These are phyloP conservation scores for Fomitopsis schrenkii DNA, from an alignment of 1,284 basidiomycete species.

Conservation along the genomic window DNA sequence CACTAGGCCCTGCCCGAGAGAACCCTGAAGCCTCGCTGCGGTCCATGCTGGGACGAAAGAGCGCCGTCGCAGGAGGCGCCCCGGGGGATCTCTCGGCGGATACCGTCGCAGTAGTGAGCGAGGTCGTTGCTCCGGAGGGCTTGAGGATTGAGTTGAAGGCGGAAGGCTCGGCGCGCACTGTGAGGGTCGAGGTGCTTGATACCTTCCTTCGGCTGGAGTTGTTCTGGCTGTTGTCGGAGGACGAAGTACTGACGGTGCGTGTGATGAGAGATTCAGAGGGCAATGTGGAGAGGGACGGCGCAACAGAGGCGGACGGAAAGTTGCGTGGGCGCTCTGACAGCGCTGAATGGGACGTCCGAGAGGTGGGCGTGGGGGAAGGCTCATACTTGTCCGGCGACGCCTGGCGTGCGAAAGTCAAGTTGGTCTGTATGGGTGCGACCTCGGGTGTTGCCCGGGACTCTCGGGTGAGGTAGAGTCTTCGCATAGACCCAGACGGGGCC, in stretches of 20 bases:
- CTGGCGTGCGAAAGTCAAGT: slow-evolving; percentile 34
- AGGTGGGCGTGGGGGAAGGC: slow-evolving; percentile 61
- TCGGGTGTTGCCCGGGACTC: slow-evolving; percentile 40
- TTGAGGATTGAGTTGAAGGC: slow-evolving; percentile 40
- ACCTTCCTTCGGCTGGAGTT: slow-evolving; percentile 37
- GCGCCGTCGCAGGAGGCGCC: slow-evolving; percentile 27
- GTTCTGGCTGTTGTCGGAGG: slow-evolving; percentile 22
- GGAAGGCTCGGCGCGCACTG: slow-evolving; percentile 41
- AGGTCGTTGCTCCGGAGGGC: slow-evolving; percentile 60
- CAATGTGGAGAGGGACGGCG: slow-evolving; percentile 54
- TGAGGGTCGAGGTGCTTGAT: slow-evolving; percentile 46
- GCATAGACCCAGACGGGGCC: slow-evolving; percentile 28
- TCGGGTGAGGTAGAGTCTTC: slow-evolving; percentile 49
- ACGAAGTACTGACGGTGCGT: slow-evolving; percentile 24
- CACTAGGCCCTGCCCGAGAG: slow-evolving; percentile 13
- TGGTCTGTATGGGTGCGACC: slow-evolving; percentile 15
- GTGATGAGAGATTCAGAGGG: slow-evolving; percentile 51
- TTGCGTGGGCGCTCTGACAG: slow-evolving; percentile 34
- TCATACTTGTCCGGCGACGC: slow-evolving; percentile 47
- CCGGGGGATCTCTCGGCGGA: slow-evolving; percentile 33
- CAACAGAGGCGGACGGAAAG: slow-evolving; percentile 46
- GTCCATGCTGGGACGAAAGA: slow-evolving; percentile 26
- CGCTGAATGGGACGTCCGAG: slow-evolving; percentile 32
- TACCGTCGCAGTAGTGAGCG: slow-evolving; percentile 62
- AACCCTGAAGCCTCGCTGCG: slow-evolving; percentile 44